phyloP scores from a whole-genome alignment of 129 eudicot genomes.

The Solidago caesia region DNA sequence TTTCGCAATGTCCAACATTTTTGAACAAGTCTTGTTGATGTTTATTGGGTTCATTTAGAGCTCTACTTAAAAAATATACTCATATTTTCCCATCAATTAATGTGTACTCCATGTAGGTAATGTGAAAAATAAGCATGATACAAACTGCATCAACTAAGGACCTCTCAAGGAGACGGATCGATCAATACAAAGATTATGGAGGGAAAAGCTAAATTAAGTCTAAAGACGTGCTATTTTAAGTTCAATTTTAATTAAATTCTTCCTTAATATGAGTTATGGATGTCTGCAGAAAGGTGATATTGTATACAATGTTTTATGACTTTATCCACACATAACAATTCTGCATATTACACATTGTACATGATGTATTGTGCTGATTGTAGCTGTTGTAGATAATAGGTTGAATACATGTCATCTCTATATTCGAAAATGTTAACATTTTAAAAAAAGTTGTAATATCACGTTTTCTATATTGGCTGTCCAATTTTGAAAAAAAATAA shows the following conservation, averaged over 20 bases:
- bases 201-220: not conserved
- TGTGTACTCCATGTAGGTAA: slow-evolving; percentile 46
- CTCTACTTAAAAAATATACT: not conserved
- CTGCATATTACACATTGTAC: too few species aligned
- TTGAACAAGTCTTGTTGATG: not conserved
- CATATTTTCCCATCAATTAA: not conserved
- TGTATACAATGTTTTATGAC: too few species aligned
- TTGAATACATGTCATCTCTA: too few species aligned
- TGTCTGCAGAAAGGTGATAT: not conserved
- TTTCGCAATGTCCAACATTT: too few species aligned
- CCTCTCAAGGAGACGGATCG: not conserved
- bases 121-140: slow-evolving; percentile 43
- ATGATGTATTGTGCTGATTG: too few species aligned
- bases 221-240: not conserved
- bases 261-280: not conserved
- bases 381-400: too few species aligned
- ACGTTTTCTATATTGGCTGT: too few species aligned
- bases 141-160: slow-evolving; percentile 38
- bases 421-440: too few species aligned
- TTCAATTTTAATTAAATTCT: not conserved
- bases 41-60: not conserved
- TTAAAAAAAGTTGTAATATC: too few species aligned
- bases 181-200: too few species aligned
- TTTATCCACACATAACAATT: too few species aligned
- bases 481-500: too few species aligned